These are phyloP conservation scores for Nigrospora oryzae DNA, from an alignment of 2,329 filamentous ascomycete genomes.

Conservation along the genomic window DNA sequence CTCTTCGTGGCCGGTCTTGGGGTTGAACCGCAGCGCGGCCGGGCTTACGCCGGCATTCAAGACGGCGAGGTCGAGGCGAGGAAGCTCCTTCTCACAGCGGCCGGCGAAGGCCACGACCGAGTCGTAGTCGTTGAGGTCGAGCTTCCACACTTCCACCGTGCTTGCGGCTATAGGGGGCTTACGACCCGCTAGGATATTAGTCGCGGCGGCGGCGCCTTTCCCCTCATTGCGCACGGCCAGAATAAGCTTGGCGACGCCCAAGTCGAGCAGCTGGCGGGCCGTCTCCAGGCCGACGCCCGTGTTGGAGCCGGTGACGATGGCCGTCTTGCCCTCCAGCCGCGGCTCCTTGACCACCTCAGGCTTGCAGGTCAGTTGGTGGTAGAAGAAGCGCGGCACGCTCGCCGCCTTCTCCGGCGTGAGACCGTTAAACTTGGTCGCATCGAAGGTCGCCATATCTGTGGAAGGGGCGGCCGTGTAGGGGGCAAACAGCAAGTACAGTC, in stretches of 20 bases:
- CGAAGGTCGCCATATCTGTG: background rate
- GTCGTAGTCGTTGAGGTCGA: conserved; percentile 29
- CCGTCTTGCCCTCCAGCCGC: background rate
- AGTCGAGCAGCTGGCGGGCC: conserved; percentile 17
- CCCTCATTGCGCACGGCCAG: conserved; percentile 18
- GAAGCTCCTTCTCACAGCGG: conserved; percentile 16
- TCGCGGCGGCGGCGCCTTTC: conserved; percentile 12
- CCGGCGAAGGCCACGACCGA: conserved; percentile 27
- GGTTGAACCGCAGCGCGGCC: conserved; percentile 8
- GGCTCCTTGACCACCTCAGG: background rate
- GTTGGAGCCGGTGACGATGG: conserved; percentile 23
- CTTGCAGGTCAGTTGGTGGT: conserved; percentile 4
- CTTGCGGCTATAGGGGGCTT: background rate
- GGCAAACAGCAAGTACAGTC: background rate
- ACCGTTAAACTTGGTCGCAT: background rate
- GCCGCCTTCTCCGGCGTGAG: conserved; percentile 3
- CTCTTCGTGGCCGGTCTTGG: conserved; percentile 25
- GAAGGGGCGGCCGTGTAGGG: too few relatives aligned
- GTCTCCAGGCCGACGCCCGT: conserved; percentile 22
- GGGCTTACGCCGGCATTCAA: conserved; percentile 18
- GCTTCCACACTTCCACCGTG: conserved; percentile 28
- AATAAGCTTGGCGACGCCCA: conserved; percentile 20
- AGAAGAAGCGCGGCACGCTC: conserved; percentile 4
- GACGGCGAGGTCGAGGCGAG: conserved; percentile 28
- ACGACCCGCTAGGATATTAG: background rate